Evolutionary conservation across 352 stramenopile genomes (phyloP).

Genomic region (Pythium graminicola): DNA sequence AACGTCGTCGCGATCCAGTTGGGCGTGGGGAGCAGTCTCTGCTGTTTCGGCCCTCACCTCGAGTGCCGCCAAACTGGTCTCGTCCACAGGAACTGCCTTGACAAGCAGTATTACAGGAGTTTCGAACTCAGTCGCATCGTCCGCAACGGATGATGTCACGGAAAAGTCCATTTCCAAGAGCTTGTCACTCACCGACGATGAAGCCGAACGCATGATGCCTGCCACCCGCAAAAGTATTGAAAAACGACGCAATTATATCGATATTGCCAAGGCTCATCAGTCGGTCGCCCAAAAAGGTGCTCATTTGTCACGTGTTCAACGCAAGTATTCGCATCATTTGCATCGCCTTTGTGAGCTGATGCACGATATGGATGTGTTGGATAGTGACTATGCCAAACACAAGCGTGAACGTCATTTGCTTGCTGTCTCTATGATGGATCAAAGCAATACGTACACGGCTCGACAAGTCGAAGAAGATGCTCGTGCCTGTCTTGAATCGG

Average conservation of each 20-base stretch:
- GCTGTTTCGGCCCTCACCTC: slow-evolving; percentile 69
- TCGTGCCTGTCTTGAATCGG: slow-evolving; percentile 43
- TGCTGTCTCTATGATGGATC: slow-evolving; percentile 26
- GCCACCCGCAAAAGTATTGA: slow-evolving; percentile 25
- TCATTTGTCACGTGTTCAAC: slow-evolving; percentile 50
- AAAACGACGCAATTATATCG: slow-evolving; percentile 55
- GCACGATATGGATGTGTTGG: slow-evolving; percentile 62
- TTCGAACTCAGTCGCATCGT: slow-evolving; percentile 20
- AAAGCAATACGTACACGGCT: slow-evolving; percentile 24
- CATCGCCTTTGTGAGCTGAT: slow-evolving; percentile 67
- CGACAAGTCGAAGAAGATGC: slow-evolving; percentile 49
- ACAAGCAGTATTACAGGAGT: slow-evolving; percentile 35
- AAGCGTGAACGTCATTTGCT: slow-evolving; percentile 29
- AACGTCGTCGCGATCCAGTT: slow-evolving; percentile 20
- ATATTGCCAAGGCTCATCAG: slow-evolving; percentile 56
- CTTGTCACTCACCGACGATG: slow-evolving; percentile 26
- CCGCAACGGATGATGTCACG: slow-evolving; percentile 5
- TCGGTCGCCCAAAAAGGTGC: slow-evolving; percentile 52
- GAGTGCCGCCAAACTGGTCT: slow-evolving; percentile 69
- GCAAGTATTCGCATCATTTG: slow-evolving; percentile 58
- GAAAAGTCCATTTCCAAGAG: slow-evolving; percentile 52
- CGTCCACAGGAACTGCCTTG: slow-evolving; percentile 51
- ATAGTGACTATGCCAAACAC: slow-evolving; percentile 38
- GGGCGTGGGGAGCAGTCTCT: slow-evolving; percentile 70
- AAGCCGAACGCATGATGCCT: neutral